Evolutionary conservation across 495 filamentous ascomycete species (phyloP).

Genomic region (Pseudevernia furfuracea): DNA sequence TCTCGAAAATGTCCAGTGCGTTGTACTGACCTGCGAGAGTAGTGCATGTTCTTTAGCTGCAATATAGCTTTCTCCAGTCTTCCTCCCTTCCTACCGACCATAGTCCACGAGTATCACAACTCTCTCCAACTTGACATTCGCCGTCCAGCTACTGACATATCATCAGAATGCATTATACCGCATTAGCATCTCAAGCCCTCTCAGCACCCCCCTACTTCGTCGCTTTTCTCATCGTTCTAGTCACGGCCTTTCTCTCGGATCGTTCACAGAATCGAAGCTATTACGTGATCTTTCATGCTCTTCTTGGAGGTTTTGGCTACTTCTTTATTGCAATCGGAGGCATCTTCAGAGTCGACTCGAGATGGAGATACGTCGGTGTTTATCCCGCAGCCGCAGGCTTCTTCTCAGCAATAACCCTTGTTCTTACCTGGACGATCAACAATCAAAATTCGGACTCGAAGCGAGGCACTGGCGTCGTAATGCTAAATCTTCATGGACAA

Average conservation of each 20-base stretch:
- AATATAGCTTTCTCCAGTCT: slow-evolving; percentile 55
- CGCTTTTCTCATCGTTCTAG: slow-evolving; percentile 43
- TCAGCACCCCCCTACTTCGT: slow-evolving; percentile 51
- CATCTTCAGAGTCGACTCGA: slow-evolving; percentile 21
- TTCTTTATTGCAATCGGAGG: slow-evolving; percentile 45
- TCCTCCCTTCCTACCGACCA: slow-evolving; percentile 53
- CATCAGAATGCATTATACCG: slow-evolving; percentile 44
- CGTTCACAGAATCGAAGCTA: slow-evolving; percentile 38
- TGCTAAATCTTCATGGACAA: slow-evolving; percentile 55
- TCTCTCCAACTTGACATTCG: slow-evolving; percentile 33
- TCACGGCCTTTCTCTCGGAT: slow-evolving; percentile 48
- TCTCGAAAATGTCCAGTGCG: slow-evolving; percentile 16
- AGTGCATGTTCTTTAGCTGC: slow-evolving; percentile 51
- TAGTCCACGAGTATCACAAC: slow-evolving; percentile 44
- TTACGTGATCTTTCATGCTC: slow-evolving; percentile 44
- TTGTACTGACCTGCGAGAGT: slow-evolving; percentile 18
- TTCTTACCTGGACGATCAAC: slow-evolving; percentile 61
- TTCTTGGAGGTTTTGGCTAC: slow-evolving; percentile 56
- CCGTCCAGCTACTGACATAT: slow-evolving; percentile 26
- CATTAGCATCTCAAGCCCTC: slow-evolving; percentile 45
- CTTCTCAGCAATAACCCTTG: slow-evolving; percentile 54
- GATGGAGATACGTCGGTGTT: slow-evolving; percentile 46
- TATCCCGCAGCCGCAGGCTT: slow-evolving; percentile 54
- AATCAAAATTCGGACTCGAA: slow-evolving; percentile 47
- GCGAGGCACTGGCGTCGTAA: slow-evolving; percentile 50